Evolutionary conservation across 2,329 filamentous ascomycete species (phyloP).

Genomic region (Pyricularia sp.): DNA sequence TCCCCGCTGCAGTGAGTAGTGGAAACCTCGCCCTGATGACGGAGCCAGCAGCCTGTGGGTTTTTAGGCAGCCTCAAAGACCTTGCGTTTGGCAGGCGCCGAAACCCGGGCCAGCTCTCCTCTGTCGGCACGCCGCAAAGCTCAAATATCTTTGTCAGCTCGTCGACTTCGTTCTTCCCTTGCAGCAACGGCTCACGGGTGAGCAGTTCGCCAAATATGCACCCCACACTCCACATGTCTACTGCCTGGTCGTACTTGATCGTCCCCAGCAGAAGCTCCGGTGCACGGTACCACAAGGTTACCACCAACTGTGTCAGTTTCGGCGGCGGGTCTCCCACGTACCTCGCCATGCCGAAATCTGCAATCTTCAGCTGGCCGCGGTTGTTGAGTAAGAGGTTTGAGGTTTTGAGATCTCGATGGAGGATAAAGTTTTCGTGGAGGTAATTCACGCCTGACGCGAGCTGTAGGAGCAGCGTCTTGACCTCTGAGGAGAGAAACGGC

Average conservation of each 20-base stretch:
- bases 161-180: conserved; percentile 88
- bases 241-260: conserved; percentile 60
- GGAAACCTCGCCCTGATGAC: conserved; percentile 72
- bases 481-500: conserved; percentile 84
- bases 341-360: conserved; percentile 96
- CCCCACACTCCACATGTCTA: conserved; percentile 95
- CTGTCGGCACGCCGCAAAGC: conserved; percentile 77
- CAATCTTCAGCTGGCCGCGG: conserved; percentile 87
- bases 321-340: conserved; percentile 71
- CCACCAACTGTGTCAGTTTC: conserved; percentile 82
- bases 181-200: conserved; percentile 71
- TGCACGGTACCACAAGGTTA: conserved; percentile 93
- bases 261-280: conserved; percentile 84
- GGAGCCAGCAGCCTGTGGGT: conserved; percentile 29
- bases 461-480: conserved; percentile 82
- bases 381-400: conserved; percentile 94
- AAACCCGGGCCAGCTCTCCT: conserved; percentile 79
- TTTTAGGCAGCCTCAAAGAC: conserved; percentile 59
- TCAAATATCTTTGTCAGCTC: conserved; percentile 82
- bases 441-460: conserved; percentile 72
- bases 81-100: conserved; percentile 79
- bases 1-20: conserved; percentile 67
- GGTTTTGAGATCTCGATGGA: conserved; percentile 90
- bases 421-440: conserved; percentile 82
- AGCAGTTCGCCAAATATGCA: conserved; percentile 94